These are phyloP conservation scores for Juglanconis sp. DNA, from an alignment of 2,329 filamentous ascomycete genomes.

Conservation along the genomic window DNA sequence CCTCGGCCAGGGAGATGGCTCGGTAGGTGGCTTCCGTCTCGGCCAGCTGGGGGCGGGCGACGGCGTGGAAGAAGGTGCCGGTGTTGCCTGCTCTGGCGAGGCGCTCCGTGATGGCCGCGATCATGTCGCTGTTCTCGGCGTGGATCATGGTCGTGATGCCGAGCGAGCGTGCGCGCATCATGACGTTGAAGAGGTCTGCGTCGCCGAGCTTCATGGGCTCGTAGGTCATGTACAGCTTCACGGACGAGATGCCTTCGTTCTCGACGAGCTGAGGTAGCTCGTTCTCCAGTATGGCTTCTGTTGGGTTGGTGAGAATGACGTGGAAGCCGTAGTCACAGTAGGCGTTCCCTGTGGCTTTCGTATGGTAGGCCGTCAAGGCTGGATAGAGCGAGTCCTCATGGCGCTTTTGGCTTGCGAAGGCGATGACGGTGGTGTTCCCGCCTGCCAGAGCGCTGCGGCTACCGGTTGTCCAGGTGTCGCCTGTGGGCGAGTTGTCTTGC, in stretches of 20 bases:
- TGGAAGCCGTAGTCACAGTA: slow-evolving; percentile 59
- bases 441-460: slow-evolving; percentile 53
- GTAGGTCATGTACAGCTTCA: slow-evolving; percentile 47
- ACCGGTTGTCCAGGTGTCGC: slow-evolving; percentile 38
- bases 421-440: slow-evolving; percentile 55
- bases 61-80: slow-evolving; percentile 40
- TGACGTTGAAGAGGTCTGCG: slow-evolving; percentile 37
- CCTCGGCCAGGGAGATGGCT: slow-evolving; percentile 45
- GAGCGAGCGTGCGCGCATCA: slow-evolving; percentile 35
- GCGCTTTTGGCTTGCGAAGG: slow-evolving; percentile 53
- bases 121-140: slow-evolving; percentile 45
- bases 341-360: slow-evolving; percentile 11
- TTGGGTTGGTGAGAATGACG: slow-evolving; percentile 46
- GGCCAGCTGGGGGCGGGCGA: slow-evolving; percentile 41
- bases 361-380: slow-evolving; percentile 13
- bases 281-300: slow-evolving; percentile 35
- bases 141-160: slow-evolving; percentile 49
- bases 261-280: slow-evolving; percentile 38
- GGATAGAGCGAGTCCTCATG: slow-evolving; percentile 37
- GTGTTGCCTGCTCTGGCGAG: slow-evolving; percentile 16
- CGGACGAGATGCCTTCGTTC: slow-evolving; percentile 34
- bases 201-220: slow-evolving; percentile 38
- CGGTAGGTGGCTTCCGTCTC: slow-evolving; percentile 48
- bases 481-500: slow-evolving; percentile 29
- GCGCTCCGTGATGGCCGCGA: slow-evolving; percentile 34